Conservation (phyloP, 2,329 filamentous ascomycete genomes). For the Aspergillus felis region DNA sequence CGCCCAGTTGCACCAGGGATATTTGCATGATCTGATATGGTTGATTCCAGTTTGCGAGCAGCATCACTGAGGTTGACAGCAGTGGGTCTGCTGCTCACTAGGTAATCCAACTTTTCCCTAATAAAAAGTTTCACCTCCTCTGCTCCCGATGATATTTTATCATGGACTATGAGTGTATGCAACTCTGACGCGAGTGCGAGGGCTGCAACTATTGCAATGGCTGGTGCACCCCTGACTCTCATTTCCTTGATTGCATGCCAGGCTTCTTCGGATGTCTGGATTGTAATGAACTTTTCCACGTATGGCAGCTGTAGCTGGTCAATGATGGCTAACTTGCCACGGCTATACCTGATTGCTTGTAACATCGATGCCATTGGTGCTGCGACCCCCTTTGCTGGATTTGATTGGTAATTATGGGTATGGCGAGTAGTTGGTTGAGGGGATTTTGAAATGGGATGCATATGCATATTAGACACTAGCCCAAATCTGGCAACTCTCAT, state of each 20-base stretch:
- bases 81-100: slow-evolving; percentile 85
- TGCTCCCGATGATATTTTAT: slow-evolving; percentile 46
- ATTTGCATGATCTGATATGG: slow-evolving; percentile 49
- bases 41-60: slow-evolving; percentile 69
- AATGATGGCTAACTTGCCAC: slow-evolving; percentile 56
- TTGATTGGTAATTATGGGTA: background rate
- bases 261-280: slow-evolving; percentile 55
- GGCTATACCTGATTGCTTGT: slow-evolving; percentile 59
- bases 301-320: slow-evolving; percentile 62
- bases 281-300: slow-evolving; percentile 52
- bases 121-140: slow-evolving; percentile 67
- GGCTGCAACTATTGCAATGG: slow-evolving; percentile 96
- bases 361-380: slow-evolving; percentile 42
- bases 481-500: no score
- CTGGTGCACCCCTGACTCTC: slow-evolving; percentile 72
- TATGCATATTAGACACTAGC: no score
- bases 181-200: slow-evolving; percentile 85
- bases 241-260: slow-evolving; percentile 66
- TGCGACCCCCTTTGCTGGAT: background rate
- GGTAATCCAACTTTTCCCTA: slow-evolving; percentile 72
- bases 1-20: slow-evolving; percentile 31
- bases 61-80: slow-evolving; percentile 94
- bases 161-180: slow-evolving; percentile 39
- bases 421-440: background rate
- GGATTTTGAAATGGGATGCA: background rate